Evolutionary conservation across 257 asterid species (phyloP), one percentile per base, ranked within the genome.

Genomic region (Solanum tacnaense): DNA sequence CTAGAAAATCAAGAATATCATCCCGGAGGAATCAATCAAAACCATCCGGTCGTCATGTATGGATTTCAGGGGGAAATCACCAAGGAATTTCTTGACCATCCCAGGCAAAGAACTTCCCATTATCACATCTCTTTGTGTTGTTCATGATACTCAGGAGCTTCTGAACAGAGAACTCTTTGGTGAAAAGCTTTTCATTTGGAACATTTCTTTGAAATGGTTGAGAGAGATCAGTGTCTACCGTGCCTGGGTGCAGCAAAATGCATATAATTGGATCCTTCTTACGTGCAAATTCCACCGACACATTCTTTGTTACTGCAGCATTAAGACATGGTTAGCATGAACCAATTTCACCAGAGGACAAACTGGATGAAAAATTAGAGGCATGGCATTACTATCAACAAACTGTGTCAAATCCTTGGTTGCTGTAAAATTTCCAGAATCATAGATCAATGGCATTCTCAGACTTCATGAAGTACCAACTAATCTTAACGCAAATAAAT

Each of bases 21-120:
- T 79, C 36, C 25, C 0, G 38, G 25, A 41, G 35, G 25, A 49
- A 41, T 78, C 67, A 79, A 27, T 46, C 4, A 1, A 16, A 15
- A 79, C 67, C 67, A 27, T 32, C 35, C 35, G 27, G 44, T 74
- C 10, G 6, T 20, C 52, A 36, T 74, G 83, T 36, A 27, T 74
- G 52, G 52, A 74, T 73, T 72, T 73, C 8, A 74, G 31, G 12
- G 20, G 32, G 13, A 23, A 60, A 79, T 94, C 90, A 96, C 99
- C 99, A 97, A 27, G 94, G 98, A 86, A 96, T 95, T 91, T 96
- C 94, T 86, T 93, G 94, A 71, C 98, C 98, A 91, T 97, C 98
- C 99, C 99, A 97, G 27, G 99, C 99, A 84, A 96, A 94, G 88
- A 96, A 97, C 90, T 94, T 95, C 85, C 98, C 98, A 58, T 96